A percentile compares a stretch with the other conserved stretches of the same genome.
Evolutionary conservation across 2,329 filamentous ascomycete genomes (phyloP).

Genomic region (Ceratocystis alfenasii): DNA sequence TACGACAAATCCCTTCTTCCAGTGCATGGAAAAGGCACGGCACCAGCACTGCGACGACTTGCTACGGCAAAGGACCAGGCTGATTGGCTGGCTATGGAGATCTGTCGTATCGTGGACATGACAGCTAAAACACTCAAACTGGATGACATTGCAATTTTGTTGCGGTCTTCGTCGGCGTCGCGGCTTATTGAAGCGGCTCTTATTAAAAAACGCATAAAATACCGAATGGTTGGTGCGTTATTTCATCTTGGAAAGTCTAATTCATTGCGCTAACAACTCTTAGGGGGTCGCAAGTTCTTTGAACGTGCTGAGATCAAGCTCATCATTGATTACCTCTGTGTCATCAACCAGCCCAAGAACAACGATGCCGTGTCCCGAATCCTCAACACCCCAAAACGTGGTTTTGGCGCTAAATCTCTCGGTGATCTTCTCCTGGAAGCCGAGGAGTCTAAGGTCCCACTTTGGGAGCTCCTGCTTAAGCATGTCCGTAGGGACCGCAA

Average conservation of each 20-base stretch:
- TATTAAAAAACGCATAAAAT: conserved; percentile 69
- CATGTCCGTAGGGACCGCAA: conserved; percentile 41
- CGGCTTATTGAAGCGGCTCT: conserved; percentile 75
- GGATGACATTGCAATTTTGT: conserved; percentile 71
- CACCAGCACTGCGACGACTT: conserved; percentile 68
- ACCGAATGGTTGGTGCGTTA: conserved; percentile 65
- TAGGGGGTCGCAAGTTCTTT: conserved; percentile 67
- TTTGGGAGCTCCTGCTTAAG: conserved; percentile 61
- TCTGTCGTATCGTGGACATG: conserved; percentile 56
- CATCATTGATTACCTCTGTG: conserved; percentile 74
- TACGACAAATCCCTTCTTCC: conserved; percentile 70
- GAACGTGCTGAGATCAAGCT: conserved; percentile 82
- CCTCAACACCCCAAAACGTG: conserved; percentile 71
- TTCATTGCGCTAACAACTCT: conserved; percentile 6
- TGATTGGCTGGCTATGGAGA: conserved; percentile 77
- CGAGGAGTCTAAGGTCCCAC: conserved; percentile 51
- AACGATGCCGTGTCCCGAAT: conserved; percentile 76
- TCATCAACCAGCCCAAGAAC: conserved; percentile 72
- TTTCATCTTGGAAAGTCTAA: background rate
- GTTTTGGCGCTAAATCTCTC: conserved; percentile 68
- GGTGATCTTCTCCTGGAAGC: conserved; percentile 66
- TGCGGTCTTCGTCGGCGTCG: conserved; percentile 75
- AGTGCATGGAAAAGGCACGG: conserved; percentile 66
- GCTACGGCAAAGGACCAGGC: conserved; percentile 62
- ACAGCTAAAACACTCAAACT: conserved; percentile 61